Evolutionary conservation across 768 basidiomycete genomes (phyloP), one percentile per base, ranked within the genome.

Genomic region (Macrolepiota fuliginosa): DNA sequence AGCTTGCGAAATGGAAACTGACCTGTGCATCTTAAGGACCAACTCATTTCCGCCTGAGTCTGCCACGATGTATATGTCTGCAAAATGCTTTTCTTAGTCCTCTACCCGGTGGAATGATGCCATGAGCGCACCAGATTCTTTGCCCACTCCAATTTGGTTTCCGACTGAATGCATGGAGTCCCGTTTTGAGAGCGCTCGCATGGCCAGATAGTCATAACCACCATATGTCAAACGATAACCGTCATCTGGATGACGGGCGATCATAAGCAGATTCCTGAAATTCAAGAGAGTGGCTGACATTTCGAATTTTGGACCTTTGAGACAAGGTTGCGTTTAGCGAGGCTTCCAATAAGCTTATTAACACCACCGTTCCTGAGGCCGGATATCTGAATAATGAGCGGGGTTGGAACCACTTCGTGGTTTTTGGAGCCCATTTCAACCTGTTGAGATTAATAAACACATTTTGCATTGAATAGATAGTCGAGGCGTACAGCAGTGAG

Each of bases 381-480:
- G 2, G 95, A 95, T 46, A 98, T 90, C 73, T 96, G 94, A 3
- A 90, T 88, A 64, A 98, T 92, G 66, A 98, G 84, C 0, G 84
- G 74, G 7, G 91, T 88, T 2, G 97, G 97, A 13, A 99, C 96
- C 39, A 97, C 83, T 74, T 98, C 92, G 69, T 99, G 97, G 72
- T 98, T 98, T 79, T 97, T 97, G 3, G 92, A 95, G 19, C 96
- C 97, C 83, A 96, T 94, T 78, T 99, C 97, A 37, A 92, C 92
- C 96, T 98, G 68, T 45, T 58, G 51, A n/a, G 7, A 27, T 29
- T 36, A 36, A 42, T 32, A 24, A 52, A 55, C 25, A 59, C 67
- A 63, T 27, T 58, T 59, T 47, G 29, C 22, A 46, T 27, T 24
- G 39, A 54, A 24, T 25, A 19, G 40, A 3, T 57, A 53, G 3